Base-by-base conservation (phyloP, 306 rosid species). In the Prunus mongolica region DNA sequence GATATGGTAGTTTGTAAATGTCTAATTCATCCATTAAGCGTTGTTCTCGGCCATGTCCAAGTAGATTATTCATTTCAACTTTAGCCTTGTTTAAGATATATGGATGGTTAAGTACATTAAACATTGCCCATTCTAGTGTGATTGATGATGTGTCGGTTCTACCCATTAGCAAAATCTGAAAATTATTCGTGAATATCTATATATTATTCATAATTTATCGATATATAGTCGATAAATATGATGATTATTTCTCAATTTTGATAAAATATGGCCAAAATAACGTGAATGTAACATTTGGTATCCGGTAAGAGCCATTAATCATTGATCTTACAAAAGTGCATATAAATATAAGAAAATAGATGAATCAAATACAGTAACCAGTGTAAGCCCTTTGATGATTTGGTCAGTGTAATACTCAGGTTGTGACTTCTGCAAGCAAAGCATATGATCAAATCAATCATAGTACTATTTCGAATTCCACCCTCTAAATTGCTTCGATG, bases 361-460 rank as follows among this genome's bases (percentile, higher is more conserved):
- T 15, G 0, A 15, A 50, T 50, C 1, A 14, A 15, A 50, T 50
- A 15, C 5, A 13, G 57, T 22, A 2, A 47, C 72, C 72, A 73
- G 8, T 46, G 58, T 12, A 12, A 67, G 47, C 18, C 79, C 79
- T 46, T 74, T 80, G 38, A 74, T 74, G 18, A 74, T 80, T 32
- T 73, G 41, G 32, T 79, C 75, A 27, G 65, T 55, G 70, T 73
- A 79, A 56, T 79, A 73, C 16, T 79, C 64, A 18, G 83, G 79
- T 20, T 79, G 64, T 14, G 64, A 73, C 11, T 79, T 49, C 18
- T 67, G 83, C 68, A 67, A n/a, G 14, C 70, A 66, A 27, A 79
- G 83, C 45, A 79, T 20, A 27, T 67, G 83, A 8, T 73, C 75
- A 41, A 79, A 5, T 73, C 75, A 41, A 79, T 79, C 75, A 73